Evolutionary conservation across 164 flowering plant genomes (phyloP).

Genomic region (Warburgia ugandensis): DNA sequence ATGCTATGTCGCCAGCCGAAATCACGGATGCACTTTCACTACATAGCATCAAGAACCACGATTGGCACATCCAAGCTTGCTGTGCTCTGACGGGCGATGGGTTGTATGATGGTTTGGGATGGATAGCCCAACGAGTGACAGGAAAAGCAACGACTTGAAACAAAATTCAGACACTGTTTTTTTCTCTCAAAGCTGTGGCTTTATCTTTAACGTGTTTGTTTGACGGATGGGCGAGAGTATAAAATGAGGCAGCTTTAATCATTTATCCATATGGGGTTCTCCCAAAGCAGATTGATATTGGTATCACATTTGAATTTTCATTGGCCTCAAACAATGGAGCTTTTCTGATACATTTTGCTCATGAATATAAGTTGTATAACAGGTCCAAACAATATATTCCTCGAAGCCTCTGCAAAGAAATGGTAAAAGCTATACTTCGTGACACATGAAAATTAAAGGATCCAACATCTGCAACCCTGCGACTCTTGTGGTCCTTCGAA

Average conservation of each 20-base stretch:
- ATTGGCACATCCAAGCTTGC: constrained; percentile 96
- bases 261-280: no score
- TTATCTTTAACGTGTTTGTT: no score
- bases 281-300: constrained; percentile 5
- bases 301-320: constrained; percentile 9
- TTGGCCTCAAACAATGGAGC: constrained; percentile 6
- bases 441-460: constrained; percentile 16
- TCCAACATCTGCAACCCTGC: constrained; percentile 28
- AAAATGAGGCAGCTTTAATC: no score
- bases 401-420: no score
- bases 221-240: no score
- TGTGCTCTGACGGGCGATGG: constrained; percentile 89
- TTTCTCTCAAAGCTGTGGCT: no score
- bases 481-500: constrained; percentile 34
- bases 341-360: background rate
- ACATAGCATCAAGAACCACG: constrained; percentile 87
- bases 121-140: constrained; percentile 81
- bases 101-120: constrained; percentile 77
- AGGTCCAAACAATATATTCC: background rate
- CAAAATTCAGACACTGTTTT: no score
- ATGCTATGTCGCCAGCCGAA: constrained; percentile 91
- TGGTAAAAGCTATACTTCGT: no score
- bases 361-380: background rate
- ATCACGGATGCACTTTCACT: constrained; percentile 85
- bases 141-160: constrained; percentile 56